A percentile compares a stretch with the other conserved stretches of the same genome.
These are phyloP conservation scores for Clarireedia monteithiana DNA, from an alignment of 2,329 filamentous ascomycete species.

Conservation along the genomic window DNA sequence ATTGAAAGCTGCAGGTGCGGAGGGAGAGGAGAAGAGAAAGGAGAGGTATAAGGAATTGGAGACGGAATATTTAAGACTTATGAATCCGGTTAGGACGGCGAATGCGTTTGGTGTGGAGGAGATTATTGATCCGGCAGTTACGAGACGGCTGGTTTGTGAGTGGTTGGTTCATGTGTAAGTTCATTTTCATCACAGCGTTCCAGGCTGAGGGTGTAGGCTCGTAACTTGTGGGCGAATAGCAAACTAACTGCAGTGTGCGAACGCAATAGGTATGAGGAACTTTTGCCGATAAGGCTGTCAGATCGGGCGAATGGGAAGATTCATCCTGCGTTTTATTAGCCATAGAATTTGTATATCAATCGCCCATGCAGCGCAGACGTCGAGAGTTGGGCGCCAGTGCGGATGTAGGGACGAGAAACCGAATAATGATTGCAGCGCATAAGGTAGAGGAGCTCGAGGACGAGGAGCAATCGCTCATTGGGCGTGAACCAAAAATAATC, in stretches of 20 bases:
- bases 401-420: too few relatives aligned
- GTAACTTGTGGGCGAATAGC: too few relatives aligned
- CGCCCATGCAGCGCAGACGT: not conserved
- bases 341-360: not conserved
- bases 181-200: not conserved
- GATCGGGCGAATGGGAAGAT: conserved; percentile 36
- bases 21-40: conserved; percentile 40
- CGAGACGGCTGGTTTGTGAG: conserved; percentile 44
- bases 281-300: conserved; percentile 20
- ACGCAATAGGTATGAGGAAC: conserved; percentile 18
- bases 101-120: conserved; percentile 58
- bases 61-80: conserved; percentile 50
- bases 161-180: conserved; percentile 47
- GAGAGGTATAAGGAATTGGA: conserved; percentile 49
- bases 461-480: too few relatives aligned
- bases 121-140: conserved; percentile 55
- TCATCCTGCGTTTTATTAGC: conserved; percentile 32
- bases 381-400: not conserved
- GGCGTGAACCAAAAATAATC: too few relatives aligned
- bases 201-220: not conserved
- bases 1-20: conserved; percentile 44
- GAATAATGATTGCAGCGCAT: too few relatives aligned
- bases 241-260: too few relatives aligned
- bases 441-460: too few relatives aligned
- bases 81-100: conserved; percentile 58